Evolutionary conservation across 768 basidiomycete species (phyloP).

Genomic region (Lactarius sanguifluus): DNA sequence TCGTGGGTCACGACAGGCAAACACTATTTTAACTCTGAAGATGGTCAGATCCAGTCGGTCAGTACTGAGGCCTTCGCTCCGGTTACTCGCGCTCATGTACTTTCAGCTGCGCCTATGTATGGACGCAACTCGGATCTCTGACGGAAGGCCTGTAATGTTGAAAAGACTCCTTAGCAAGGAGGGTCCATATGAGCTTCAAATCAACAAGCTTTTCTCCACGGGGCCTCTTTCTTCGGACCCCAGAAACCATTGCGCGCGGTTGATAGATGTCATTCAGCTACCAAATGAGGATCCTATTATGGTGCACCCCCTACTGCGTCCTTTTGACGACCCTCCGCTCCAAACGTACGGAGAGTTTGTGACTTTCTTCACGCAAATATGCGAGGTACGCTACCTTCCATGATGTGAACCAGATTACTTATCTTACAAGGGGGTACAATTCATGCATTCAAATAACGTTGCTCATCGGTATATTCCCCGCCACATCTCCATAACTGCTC

Average conservation of each 20-base stretch:
- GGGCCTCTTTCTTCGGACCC: constrained; percentile 9
- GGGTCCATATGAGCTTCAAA: constrained; percentile 19
- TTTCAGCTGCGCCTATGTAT: constrained; percentile 4
- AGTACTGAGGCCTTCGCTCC: background rate
- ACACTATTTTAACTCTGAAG: background rate
- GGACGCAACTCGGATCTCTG: constrained; percentile 20
- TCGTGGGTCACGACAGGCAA: constrained; percentile 15
- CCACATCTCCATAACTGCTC: background rate
- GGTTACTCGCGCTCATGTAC: background rate
- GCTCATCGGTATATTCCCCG: constrained; percentile 19
- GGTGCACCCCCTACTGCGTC: constrained; percentile 35
- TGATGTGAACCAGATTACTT: background rate
- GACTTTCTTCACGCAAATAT: constrained; percentile 31
- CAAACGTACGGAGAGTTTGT: constrained; percentile 25
- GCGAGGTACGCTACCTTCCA: constrained; percentile 17
- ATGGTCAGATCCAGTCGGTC: constrained; percentile 12
- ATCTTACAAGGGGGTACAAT: constrained; percentile 16
- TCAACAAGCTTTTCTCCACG: constrained; percentile 8
- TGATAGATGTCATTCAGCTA: constrained; percentile 14
- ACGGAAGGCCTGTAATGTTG: constrained; percentile 14
- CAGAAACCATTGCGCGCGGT: constrained; percentile 16
- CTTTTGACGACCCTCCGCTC: constrained; percentile 33
- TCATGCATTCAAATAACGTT: constrained; percentile 24
- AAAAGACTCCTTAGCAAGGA: constrained; percentile 2
- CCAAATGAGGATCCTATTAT: constrained; percentile 25